Percentiles rank a stretch among this genome's conserved stretches.
Evolutionary conservation across 2,329 filamentous ascomycete species (phyloP).

Genomic region (Ophiostoma montium): DNA sequence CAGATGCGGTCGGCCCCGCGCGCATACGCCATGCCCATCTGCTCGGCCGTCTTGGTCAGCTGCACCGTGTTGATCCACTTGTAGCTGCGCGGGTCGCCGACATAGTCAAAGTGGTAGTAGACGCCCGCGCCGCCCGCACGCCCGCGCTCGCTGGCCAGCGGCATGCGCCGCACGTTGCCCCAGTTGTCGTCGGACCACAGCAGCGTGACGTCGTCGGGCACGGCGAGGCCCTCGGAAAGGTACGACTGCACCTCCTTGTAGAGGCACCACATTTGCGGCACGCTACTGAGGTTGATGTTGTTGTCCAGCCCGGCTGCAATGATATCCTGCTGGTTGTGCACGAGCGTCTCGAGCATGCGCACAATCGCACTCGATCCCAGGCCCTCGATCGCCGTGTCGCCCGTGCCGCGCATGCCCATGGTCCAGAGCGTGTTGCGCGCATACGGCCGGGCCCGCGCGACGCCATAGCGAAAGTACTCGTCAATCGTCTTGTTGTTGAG

Average conservation of each 20-base stretch:
- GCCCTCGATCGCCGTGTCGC: slow-evolving; percentile 45
- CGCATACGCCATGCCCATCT: slow-evolving; percentile 46
- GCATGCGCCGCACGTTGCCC: slow-evolving; percentile 50
- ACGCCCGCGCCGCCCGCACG: slow-evolving; percentile 49
- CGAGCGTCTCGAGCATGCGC: slow-evolving; percentile 43
- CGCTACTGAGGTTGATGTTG: slow-evolving; percentile 31
- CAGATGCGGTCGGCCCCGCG: slow-evolving; percentile 46
- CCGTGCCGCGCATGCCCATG: slow-evolving; percentile 55
- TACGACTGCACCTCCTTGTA: slow-evolving; percentile 65
- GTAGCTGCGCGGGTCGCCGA: slow-evolving; percentile 32
- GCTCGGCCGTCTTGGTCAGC: slow-evolving; percentile 43
- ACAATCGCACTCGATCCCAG: slow-evolving; percentile 44
- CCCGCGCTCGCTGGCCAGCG: slow-evolving; percentile 42
- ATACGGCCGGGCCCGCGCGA: slow-evolving; percentile 48
- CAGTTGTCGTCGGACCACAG: slow-evolving; percentile 59
- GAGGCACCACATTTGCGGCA: slow-evolving; percentile 58
- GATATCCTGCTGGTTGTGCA: slow-evolving; percentile 44
- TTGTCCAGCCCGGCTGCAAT: slow-evolving; percentile 39
- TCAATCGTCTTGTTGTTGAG: slow-evolving; percentile 55
- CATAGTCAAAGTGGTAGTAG: slow-evolving; percentile 47
- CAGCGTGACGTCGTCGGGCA: slow-evolving; percentile 52
- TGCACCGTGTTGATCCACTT: slow-evolving; percentile 53
- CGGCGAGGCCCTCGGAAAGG: slow-evolving; percentile 47
- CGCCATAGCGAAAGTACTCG: slow-evolving; percentile 54
- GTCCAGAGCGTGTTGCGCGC: slow-evolving; percentile 52